Conservation (phyloP, 2,329 filamentous ascomycete genomes). For the Xylariaceae sp. region DNA sequence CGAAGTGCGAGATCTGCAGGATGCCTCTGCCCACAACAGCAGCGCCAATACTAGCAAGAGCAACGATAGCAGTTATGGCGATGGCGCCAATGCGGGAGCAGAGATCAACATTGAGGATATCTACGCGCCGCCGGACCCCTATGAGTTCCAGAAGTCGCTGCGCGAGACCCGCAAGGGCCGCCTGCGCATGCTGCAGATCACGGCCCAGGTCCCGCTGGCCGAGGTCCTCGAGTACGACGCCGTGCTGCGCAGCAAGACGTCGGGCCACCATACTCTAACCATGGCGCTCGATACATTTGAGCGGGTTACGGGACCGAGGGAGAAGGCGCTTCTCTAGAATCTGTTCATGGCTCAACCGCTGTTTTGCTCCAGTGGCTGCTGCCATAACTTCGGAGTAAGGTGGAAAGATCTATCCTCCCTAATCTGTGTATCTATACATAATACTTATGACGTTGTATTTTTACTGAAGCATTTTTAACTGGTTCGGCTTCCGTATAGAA, state of each 20-base stretch:
- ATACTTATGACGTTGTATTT: not conserved
- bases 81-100: slow-evolving; percentile 64
- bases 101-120: slow-evolving; percentile 74
- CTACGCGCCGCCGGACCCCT: slow-evolving; percentile 89
- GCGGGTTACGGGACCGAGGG: slow-evolving; percentile 58
- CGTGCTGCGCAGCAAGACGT: slow-evolving; percentile 85
- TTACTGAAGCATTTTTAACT: not conserved
- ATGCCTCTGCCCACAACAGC: slow-evolving; percentile 43
- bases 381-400: no score
- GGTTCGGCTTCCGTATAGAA: not conserved
- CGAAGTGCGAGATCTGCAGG: slow-evolving; percentile 69
- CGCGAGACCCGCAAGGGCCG: slow-evolving; percentile 55
- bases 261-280: slow-evolving; percentile 71
- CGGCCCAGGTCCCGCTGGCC: slow-evolving; percentile 87
- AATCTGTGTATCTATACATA: not conserved
- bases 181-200: slow-evolving; percentile 67
- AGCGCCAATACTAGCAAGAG: not conserved
- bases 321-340: slow-evolving; percentile 48
- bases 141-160: slow-evolving; percentile 64
- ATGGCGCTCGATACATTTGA: slow-evolving; percentile 66
- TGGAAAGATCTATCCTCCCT: no score
- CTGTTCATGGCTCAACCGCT: not conserved
- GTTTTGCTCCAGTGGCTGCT: no score
- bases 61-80: slow-evolving; percentile 35
- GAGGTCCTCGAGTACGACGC: slow-evolving; percentile 97